Percentiles rank a stretch among this genome's conserved stretches.
Conservation (phyloP, 176 grass and related monocot genomes). For the Cenchrus purpureus region DNA sequence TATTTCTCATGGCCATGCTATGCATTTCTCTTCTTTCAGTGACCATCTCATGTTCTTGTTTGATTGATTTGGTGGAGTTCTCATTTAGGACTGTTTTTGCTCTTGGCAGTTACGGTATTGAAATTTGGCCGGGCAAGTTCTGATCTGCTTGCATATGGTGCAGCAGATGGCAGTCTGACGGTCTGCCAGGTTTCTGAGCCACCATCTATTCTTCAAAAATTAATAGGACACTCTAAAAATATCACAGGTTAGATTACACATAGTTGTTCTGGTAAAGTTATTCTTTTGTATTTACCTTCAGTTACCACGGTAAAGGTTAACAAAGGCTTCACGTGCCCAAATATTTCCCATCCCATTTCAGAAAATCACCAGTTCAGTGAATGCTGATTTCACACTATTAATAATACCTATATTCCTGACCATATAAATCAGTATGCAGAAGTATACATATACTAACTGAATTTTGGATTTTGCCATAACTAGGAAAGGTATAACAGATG, state of each 20-base stretch:
- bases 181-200: slow-evolving; percentile 92
- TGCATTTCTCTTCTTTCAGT: slow-evolving; percentile 20
- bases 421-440: slow-evolving; percentile 5
- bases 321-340: slow-evolving; percentile 9
- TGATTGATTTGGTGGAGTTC: slow-evolving; percentile 22
- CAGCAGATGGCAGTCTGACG: slow-evolving; percentile 84
- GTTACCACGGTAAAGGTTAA: slow-evolving; percentile 3
- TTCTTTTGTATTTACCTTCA: slow-evolving; percentile 19
- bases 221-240: slow-evolving; percentile 91
- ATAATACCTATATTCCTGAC: neutral
- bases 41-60: slow-evolving; percentile 23
- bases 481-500: neutral
- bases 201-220: slow-evolving; percentile 76
- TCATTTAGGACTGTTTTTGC: slow-evolving; percentile 32
- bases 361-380: neutral
- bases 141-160: slow-evolving; percentile 89
- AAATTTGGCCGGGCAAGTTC: slow-evolving; percentile 94
- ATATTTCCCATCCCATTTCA: neutral
- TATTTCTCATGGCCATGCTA: slow-evolving; percentile 35
- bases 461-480: slow-evolving; percentile 18
- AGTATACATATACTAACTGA: neutral
- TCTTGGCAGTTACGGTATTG: slow-evolving; percentile 74
- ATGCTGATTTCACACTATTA: slow-evolving; percentile 22
- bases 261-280: slow-evolving; percentile 1
- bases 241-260: slow-evolving; percentile 79